Base-by-base conservation (phyloP, 441 rosid species). In the Bocquillonia castaneifolia region DNA sequence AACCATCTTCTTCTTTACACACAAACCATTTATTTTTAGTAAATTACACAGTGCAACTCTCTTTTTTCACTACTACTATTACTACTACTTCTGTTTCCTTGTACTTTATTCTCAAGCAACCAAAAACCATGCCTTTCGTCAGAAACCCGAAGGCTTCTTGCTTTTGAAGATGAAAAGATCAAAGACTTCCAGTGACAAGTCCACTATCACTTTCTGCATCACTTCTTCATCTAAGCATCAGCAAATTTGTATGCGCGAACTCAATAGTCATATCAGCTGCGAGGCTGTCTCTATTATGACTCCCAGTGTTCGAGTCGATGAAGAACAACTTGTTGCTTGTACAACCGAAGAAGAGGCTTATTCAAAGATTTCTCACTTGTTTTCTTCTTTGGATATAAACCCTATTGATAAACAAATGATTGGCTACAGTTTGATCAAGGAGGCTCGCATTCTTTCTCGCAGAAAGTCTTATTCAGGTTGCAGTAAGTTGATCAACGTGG, bases 401-500 rank as follows among this genome's bases (percentile, higher is more conserved):
- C 3, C 55, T 12, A 29, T 20, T n/a, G 71, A 56, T 44, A 67
- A 56, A 29, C 23, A 29, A 18, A 29, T 2, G 9, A 56, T 67
- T 44, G 45, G 63, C 10, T 29, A 29, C 44, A 45, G 0, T 44
- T 56, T 67, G 36, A 40, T 57, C 44, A 67, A 29, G 63, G 15
- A 56, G 61, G 55, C 63, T 2, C 63, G 71, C 3, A 29, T 20
- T n/a, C 54, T 67, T 31, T 34, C 61, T 10, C 63, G 63, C 5
- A 29, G 54, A 29, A 40, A 34, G 3, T 67, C 63, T n/a, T 53
- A 28, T 2, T 37, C 61, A 0, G 23, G 59, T 37, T 36, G 14
- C 8, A 42, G 29, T 51, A 44, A 56, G 63, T 37, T 67, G 71
- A 56, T 67, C 40, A 55, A 55, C 6, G 63, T 67, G 1, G 63